Percentiles rank a stretch among this genome's conserved stretches.
Conservation (phyloP, 306 rosid genomes). For the Hippophae tibetana region DNA sequence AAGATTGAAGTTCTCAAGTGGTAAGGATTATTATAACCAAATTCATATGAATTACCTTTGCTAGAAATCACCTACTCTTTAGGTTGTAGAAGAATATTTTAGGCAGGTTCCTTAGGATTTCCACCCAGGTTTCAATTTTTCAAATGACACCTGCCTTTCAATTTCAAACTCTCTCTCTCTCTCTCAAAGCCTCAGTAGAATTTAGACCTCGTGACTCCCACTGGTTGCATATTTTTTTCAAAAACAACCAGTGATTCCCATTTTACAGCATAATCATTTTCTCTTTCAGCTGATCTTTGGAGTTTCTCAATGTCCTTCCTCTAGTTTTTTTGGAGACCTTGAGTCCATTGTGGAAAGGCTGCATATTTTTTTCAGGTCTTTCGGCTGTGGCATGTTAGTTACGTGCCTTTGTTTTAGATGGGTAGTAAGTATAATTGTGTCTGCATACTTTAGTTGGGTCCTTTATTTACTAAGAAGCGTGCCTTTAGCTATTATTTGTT, state of each 20-base stretch:
- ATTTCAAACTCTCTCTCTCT: constrained; percentile 3
- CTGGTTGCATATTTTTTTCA: constrained; percentile 36
- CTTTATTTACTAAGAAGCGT: not conserved
- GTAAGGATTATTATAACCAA: not conserved
- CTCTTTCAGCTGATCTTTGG: no score
- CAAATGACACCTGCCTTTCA: not conserved
- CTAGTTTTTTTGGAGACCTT: not conserved
- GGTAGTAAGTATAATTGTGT: no score
- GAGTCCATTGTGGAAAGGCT: constrained; percentile 22
- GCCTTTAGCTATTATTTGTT: constrained; percentile 1
- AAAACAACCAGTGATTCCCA: constrained; percentile 26
- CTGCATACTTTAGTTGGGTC: not conserved
- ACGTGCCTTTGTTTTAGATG: constrained; percentile 8
- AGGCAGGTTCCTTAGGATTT: no score
- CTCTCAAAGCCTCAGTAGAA: not conserved
- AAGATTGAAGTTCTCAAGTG: not conserved
- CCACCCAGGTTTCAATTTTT: no score
- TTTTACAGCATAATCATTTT: constrained; percentile 4
- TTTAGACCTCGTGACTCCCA: not conserved
- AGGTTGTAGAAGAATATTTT: no score
- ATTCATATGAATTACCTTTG: not conserved
- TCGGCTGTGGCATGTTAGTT: constrained; percentile 20
- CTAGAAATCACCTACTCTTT: no score
- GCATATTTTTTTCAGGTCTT: constrained; percentile 30
- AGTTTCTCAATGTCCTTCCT: not conserved